phyloP scores from a whole-genome alignment of 2,329 filamentous ascomycete genomes.

The Zalaria obscura region DNA sequence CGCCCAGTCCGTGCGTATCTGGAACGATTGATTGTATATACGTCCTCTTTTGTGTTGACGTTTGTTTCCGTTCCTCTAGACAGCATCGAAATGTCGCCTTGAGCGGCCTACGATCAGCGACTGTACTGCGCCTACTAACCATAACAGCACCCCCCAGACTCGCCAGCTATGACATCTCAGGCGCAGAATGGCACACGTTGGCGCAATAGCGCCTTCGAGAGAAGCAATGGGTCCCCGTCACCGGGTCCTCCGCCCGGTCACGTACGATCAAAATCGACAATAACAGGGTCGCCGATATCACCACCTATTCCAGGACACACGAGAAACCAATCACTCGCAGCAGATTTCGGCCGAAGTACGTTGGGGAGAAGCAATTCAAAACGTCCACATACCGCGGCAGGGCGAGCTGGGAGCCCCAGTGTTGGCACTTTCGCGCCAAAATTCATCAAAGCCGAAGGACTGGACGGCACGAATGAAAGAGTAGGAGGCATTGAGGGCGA shows the following conservation, averaged over 20 bases:
- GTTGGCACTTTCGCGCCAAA: constrained; percentile 86
- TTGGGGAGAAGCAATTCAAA: constrained; percentile 5
- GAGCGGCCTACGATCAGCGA: not conserved
- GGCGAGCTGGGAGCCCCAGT: constrained; percentile 1
- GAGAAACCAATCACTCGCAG: constrained; percentile 50
- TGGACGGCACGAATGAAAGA: constrained; percentile 42
- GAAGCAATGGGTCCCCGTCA: constrained; percentile 49
- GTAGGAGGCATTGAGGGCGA: constrained; percentile 77
- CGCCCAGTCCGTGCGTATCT: not conserved
- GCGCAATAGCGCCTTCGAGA: constrained; percentile 67
- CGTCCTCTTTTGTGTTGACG: not conserved
- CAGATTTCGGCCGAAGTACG: constrained; percentile 29
- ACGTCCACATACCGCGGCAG: not conserved
- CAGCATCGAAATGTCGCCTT: constrained; percentile 3
- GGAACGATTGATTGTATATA: not conserved
- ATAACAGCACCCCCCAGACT: constrained; percentile 4
- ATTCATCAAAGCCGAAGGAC: constrained; percentile 83
- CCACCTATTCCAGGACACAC: constrained; percentile 39
- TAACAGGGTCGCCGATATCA: constrained; percentile 48
- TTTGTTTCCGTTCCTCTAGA: not conserved
- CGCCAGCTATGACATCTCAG: constrained; percentile 35
- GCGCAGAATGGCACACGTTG: constrained; percentile 52
- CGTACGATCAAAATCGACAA: constrained; percentile 58
- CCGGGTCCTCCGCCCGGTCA: constrained; percentile 38
- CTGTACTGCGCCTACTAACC: constrained; percentile 3